phyloP scores from a whole-genome alignment of 768 basidiomycete species.

The Rhodotorula graminis region DNA sequence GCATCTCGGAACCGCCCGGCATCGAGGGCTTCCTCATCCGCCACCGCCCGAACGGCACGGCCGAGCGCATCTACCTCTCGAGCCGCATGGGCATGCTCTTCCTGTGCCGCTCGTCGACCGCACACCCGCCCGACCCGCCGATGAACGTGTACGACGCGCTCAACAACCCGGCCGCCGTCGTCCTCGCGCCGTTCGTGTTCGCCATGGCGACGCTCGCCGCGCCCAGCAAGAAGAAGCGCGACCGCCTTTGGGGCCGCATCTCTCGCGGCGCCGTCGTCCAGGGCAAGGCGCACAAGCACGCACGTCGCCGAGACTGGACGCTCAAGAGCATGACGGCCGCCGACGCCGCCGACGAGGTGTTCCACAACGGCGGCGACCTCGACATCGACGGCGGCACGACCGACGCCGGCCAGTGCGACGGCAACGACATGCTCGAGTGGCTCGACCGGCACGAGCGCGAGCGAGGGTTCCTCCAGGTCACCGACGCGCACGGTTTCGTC shows the following conservation, averaged over 20 bases:
- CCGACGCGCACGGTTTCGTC: constrained; percentile 54
- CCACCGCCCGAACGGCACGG: constrained; percentile 58
- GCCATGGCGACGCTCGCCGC: constrained; percentile 20
- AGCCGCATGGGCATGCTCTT: constrained; percentile 72
- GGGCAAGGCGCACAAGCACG: neutral
- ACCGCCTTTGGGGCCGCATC: constrained; percentile 5
- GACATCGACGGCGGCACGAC: neutral
- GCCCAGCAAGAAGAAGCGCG: constrained; percentile 14
- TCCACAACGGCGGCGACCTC: constrained; percentile 26
- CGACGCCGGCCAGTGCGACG: constrained; percentile 1
- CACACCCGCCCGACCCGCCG: constrained; percentile 64
- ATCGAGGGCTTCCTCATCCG: constrained; percentile 77
- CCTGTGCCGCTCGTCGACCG: constrained; percentile 53
- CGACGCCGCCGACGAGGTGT: neutral
- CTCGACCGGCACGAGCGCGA: constrained; percentile 43
- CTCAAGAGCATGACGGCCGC: constrained; percentile 46
- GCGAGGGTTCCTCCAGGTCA: constrained; percentile 45
- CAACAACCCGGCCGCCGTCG: constrained; percentile 37
- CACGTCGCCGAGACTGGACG: constrained; percentile 58
- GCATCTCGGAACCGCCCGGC: constrained; percentile 67
- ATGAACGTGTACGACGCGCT: constrained; percentile 45
- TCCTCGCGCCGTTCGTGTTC: constrained; percentile 24
- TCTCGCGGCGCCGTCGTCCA: neutral
- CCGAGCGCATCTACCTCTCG: constrained; percentile 58
- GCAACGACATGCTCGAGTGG: constrained; percentile 34